phyloP scores from a whole-genome alignment of 208 protist species.

The Zelonia costaricensis region DNA sequence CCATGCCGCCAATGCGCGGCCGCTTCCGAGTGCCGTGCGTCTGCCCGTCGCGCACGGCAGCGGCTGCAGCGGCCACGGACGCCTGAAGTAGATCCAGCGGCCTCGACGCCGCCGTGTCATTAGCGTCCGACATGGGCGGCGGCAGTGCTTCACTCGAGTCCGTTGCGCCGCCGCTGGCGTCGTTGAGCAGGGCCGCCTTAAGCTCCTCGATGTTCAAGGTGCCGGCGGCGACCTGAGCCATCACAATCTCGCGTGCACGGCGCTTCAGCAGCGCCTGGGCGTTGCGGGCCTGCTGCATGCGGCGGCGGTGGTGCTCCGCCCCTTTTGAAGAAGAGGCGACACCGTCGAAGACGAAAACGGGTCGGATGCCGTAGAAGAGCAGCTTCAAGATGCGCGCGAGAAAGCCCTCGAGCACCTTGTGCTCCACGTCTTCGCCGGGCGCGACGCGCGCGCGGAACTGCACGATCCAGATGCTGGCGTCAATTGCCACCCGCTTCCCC shows the following conservation, averaged over 20 bases:
- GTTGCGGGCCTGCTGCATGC: constrained; percentile 32
- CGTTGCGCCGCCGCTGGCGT: too few relatives aligned
- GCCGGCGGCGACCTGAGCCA: constrained; percentile 68
- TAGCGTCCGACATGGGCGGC: too few relatives aligned
- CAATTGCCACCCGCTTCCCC: constrained; percentile 78
- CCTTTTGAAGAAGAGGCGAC: constrained; percentile 53
- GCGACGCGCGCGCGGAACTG: constrained; percentile 65
- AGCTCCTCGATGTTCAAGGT: constrained; percentile 38
- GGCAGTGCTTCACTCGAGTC: too few relatives aligned
- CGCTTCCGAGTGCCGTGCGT: too few relatives aligned
- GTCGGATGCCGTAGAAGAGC: constrained; percentile 84
- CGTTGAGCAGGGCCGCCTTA: constrained; percentile 3
- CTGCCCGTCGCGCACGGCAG: too few relatives aligned
- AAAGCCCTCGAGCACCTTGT: constrained; percentile 79
- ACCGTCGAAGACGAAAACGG: constrained; percentile 91
- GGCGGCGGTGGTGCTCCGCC: constrained; percentile 58
- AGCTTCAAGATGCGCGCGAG: constrained; percentile 84
- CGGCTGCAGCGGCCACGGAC: too few relatives aligned
- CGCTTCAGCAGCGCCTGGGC: constrained; percentile 43
- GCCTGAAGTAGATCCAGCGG: too few relatives aligned
- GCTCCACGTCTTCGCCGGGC: constrained; percentile 48
- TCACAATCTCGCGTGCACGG: constrained; percentile 63
- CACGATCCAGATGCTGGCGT: constrained; percentile 90
- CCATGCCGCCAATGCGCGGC: too few relatives aligned
- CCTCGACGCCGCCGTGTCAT: background rate